These are phyloP conservation scores for Tetraselmis chui DNA, from an alignment of 139 green algal species.

Conservation along the genomic window DNA sequence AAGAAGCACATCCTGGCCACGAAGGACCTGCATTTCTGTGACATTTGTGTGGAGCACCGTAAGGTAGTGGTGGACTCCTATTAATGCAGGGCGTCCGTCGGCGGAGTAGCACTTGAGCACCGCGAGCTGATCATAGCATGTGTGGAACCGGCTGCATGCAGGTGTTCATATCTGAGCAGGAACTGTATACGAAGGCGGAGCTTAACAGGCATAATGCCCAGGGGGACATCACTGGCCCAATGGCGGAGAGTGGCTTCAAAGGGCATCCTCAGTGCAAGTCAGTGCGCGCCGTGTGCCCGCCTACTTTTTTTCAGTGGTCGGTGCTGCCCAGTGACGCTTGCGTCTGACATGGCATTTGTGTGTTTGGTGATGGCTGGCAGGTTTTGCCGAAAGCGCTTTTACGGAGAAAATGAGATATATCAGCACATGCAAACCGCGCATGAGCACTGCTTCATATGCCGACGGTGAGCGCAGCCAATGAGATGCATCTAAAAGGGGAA, in stretches of 20 bases:
- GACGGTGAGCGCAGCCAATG: conserved; percentile 20
- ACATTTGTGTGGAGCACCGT: conserved; percentile 79
- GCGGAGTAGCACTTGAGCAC: too few species aligned
- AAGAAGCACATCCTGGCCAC: conserved; percentile 52
- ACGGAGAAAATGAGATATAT: conserved; percentile 83
- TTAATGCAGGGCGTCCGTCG: too few species aligned
- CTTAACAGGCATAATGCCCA: conserved; percentile 68
- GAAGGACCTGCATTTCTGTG: conserved; percentile 73
- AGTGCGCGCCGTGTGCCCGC: too few species aligned
- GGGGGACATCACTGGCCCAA: conserved; percentile 63
- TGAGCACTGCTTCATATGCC: conserved; percentile 86
- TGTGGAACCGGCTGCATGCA: too few species aligned
- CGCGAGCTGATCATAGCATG: too few species aligned
- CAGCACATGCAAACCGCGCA: conserved; percentile 84
- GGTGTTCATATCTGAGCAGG: conserved; percentile 88
- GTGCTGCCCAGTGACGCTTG: neutral
- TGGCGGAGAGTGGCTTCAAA: conserved; percentile 84
- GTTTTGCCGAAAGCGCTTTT: conserved; percentile 81
- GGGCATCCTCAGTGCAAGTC: conserved; percentile 67
- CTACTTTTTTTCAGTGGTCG: too few species aligned
- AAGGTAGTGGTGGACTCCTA: too few species aligned
- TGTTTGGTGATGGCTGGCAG: conserved; percentile 21
- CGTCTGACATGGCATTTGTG: neutral
- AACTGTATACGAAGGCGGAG: conserved; percentile 71
- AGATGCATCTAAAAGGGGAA: too few species aligned